Evolutionary conservation across 2,329 filamentous ascomycete species (phyloP).

Genomic region (Arthrobotrys sphaeroides): DNA sequence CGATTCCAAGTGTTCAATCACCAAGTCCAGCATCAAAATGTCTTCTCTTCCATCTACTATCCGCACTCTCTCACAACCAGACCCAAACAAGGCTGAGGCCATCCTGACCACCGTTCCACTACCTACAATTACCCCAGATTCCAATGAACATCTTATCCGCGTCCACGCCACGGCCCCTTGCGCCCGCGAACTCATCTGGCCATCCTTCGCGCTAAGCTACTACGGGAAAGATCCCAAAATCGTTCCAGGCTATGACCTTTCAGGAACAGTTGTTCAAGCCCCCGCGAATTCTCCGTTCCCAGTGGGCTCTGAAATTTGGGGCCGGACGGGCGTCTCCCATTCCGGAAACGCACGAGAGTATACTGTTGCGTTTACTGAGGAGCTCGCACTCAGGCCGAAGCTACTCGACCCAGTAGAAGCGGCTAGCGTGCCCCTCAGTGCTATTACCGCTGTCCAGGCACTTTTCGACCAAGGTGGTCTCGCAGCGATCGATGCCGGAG

Average conservation of each 20-base stretch:
- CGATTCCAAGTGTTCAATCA: background rate
- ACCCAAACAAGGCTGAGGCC: conserved; percentile 27
- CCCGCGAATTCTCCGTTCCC: conserved; percentile 59
- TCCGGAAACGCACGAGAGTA: conserved; percentile 60
- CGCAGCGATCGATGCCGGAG: conserved; percentile 7
- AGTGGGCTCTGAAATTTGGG: conserved; percentile 61
- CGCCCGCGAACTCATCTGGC: conserved; percentile 60
- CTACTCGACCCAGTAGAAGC: conserved; percentile 60
- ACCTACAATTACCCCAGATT: conserved; percentile 55
- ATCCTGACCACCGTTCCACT: conserved; percentile 47
- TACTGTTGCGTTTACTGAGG: conserved; percentile 58
- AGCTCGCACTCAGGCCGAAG: conserved; percentile 60
- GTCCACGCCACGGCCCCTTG: conserved; percentile 60
- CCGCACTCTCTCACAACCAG: conserved; percentile 33
- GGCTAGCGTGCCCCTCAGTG: conserved; percentile 61
- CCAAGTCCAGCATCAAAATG: conserved; percentile 7
- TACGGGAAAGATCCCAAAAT: conserved; percentile 54
- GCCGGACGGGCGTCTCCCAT: conserved; percentile 57
- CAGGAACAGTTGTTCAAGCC: conserved; percentile 60
- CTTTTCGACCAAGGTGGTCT: conserved; percentile 59
- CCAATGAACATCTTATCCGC: conserved; percentile 59
- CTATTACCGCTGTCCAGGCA: conserved; percentile 62
- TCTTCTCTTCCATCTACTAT: conserved; percentile 27
- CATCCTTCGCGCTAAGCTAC: conserved; percentile 54
- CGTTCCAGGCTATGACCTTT: conserved; percentile 61